Conservation (phyloP, 1,284 basidiomycete species). For the Phellinidium pouzarii region DNA sequence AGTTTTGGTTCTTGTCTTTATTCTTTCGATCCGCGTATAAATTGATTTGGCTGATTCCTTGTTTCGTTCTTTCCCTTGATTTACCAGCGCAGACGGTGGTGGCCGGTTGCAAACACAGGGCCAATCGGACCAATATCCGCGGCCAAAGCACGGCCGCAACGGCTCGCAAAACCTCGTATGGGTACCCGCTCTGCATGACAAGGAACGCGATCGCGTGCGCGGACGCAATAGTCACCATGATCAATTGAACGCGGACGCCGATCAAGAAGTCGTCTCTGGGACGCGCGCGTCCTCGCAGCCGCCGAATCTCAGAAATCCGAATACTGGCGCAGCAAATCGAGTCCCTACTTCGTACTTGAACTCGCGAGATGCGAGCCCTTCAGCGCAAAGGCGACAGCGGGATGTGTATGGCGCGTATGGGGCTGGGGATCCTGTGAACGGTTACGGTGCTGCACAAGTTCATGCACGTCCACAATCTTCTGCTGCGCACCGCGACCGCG, state of each 20-base stretch:
- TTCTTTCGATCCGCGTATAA: background rate
- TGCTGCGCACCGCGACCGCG: background rate
- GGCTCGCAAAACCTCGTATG: slow-evolving; percentile 3
- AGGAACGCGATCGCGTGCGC: background rate
- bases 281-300: slow-evolving; percentile 8
- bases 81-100: background rate
- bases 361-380: slow-evolving; percentile 6
- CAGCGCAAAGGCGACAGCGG: background rate
- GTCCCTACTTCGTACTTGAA: background rate
- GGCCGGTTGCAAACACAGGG: background rate
- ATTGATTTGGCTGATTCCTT: slow-evolving; percentile 5
- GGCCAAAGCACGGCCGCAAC: background rate
- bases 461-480: background rate
- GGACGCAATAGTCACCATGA: background rate
- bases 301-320: background rate
- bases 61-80: background rate
- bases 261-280: background rate
- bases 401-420: background rate
- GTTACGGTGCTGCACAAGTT: background rate
- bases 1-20: no score
- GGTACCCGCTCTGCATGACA: slow-evolving; percentile 7
- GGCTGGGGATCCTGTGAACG: background rate
- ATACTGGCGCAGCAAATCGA: background rate
- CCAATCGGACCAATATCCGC: background rate
- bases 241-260: background rate